phyloP scores from a whole-genome alignment of 805 yeast genomes.

The Wickerhamomyces rabaulensis region DNA sequence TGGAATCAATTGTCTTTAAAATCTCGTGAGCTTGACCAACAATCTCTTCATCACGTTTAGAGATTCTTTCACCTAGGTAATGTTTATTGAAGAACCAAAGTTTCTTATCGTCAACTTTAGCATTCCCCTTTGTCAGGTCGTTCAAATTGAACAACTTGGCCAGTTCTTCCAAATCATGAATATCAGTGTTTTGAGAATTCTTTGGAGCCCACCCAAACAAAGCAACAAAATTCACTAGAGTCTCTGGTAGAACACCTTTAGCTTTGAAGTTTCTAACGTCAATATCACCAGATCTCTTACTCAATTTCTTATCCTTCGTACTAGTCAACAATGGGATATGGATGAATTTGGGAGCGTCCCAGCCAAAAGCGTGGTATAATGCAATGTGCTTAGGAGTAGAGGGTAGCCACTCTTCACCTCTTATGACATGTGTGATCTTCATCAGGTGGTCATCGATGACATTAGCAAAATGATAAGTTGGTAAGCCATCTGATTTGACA shows the following conservation, averaged over 20 bases:
- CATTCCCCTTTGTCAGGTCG: constrained; percentile 86
- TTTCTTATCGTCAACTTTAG: constrained; percentile 80
- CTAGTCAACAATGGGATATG: constrained; percentile 89
- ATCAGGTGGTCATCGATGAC: constrained; percentile 92
- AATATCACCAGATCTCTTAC: constrained; percentile 81
- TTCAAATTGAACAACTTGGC: constrained; percentile 54
- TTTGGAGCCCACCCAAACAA: constrained; percentile 90
- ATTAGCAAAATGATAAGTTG: constrained; percentile 95
- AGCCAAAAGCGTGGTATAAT: constrained; percentile 76
- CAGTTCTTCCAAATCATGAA: constrained; percentile 47
- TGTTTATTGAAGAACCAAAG: constrained; percentile 72
- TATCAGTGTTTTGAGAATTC: constrained; percentile 47
- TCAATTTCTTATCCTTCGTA: constrained; percentile 64
- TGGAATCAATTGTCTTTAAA: constrained; percentile 13
- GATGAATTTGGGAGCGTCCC: constrained; percentile 76
- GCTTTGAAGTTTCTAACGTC: constrained; percentile 56
- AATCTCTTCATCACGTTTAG: constrained; percentile 31
- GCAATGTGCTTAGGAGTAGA: constrained; percentile 95
- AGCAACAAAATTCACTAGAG: constrained; percentile 80
- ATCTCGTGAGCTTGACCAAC: constrained; percentile 27
- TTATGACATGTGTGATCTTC: constrained; percentile 87
- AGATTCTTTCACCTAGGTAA: constrained; percentile 46
- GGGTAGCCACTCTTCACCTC: constrained; percentile 98
- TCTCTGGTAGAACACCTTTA: constrained; percentile 77
- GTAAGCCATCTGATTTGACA: constrained; percentile 88